These are phyloP conservation scores for Plantago ovata DNA, from an alignment of 257 asterid genomes.

Conservation along the genomic window DNA sequence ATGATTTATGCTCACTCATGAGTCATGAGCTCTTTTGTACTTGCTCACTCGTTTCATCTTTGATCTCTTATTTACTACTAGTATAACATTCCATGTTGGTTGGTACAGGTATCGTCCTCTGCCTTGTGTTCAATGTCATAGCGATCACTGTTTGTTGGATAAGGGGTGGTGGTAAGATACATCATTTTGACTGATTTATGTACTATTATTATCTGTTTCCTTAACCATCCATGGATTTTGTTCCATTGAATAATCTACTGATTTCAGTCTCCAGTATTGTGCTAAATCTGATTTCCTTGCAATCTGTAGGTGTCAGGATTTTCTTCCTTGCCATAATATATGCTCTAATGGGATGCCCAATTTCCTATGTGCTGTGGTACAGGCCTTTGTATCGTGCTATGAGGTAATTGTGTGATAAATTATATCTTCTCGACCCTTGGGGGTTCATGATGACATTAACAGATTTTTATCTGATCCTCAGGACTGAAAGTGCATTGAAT, in stretches of 20 bases:
- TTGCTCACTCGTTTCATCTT: no score
- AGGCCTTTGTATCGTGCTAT: slow-evolving; percentile 90
- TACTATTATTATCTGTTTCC: slow-evolving; percentile 5
- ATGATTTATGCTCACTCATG: no score
- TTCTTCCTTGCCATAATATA: slow-evolving; percentile 87
- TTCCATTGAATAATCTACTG: neutral
- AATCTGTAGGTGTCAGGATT: slow-evolving; percentile 71
- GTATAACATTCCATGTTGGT: slow-evolving; percentile 10
- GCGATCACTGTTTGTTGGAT: slow-evolving; percentile 90
- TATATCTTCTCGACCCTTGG: neutral
- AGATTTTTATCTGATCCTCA: slow-evolving; percentile 31
- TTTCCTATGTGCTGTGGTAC: slow-evolving; percentile 92
- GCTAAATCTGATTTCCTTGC: slow-evolving; percentile 18
- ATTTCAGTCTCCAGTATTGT: neutral
- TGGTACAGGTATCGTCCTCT: slow-evolving; percentile 77
- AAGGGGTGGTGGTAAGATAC: slow-evolving; percentile 76
- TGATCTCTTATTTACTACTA: no score
- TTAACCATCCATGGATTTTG: neutral
- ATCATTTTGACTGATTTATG: slow-evolving; percentile 10
- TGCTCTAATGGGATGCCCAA: slow-evolving; percentile 79
- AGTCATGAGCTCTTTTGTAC: no score
- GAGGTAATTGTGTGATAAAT: slow-evolving; percentile 50
- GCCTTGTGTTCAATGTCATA: slow-evolving; percentile 80
- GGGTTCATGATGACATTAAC: slow-evolving; percentile 8
- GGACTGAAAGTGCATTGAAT: slow-evolving; percentile 94